A percentile compares a stretch with the other conserved stretches of the same genome.
Conservation (phyloP, 352 stramenopile species). For the Pythium dissotocum region DNA sequence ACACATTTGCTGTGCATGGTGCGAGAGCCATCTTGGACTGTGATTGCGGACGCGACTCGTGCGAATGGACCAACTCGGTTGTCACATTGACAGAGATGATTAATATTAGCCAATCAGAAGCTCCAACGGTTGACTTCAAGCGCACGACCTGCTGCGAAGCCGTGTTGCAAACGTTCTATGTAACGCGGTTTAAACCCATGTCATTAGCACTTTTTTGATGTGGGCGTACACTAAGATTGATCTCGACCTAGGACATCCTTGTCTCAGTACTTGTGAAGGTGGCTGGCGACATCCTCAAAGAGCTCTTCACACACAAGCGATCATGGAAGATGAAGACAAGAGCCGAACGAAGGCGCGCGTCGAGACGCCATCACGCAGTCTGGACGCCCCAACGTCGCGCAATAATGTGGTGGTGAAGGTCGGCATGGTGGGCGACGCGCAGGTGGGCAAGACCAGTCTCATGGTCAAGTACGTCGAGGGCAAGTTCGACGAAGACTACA, state of each 20-base stretch:
- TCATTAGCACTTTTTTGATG: neutral
- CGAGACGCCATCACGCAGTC: slow-evolving; percentile 21
- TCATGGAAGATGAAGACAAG: slow-evolving; percentile 25
- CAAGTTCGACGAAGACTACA: slow-evolving; percentile 97
- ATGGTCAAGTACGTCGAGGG: slow-evolving; percentile 97
- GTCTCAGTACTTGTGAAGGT: neutral
- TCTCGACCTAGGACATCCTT: neutral
- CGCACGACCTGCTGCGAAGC: slow-evolving; percentile 1
- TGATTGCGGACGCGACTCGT: neutral
- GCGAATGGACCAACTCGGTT: neutral
- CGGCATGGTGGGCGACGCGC: slow-evolving; percentile 93
- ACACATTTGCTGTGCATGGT: too few species aligned
- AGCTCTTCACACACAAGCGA: neutral
- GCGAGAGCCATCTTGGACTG: neutral
- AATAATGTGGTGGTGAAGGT: slow-evolving; percentile 92
- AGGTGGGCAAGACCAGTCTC: slow-evolving; percentile 95
- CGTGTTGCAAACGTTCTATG: neutral
- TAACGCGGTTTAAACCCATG: slow-evolving; percentile 1
- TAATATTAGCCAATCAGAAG: neutral
- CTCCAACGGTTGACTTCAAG: neutral
- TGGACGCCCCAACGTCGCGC: slow-evolving; percentile 35
- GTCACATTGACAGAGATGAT: slow-evolving; percentile 9
- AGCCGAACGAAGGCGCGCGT: slow-evolving; percentile 16
- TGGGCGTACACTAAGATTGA: slow-evolving; percentile 3
- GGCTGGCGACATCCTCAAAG: slow-evolving; percentile 3